Evolutionary conservation across 345 rosid species (phyloP).

Genomic region (Gossypium anomalum): DNA sequence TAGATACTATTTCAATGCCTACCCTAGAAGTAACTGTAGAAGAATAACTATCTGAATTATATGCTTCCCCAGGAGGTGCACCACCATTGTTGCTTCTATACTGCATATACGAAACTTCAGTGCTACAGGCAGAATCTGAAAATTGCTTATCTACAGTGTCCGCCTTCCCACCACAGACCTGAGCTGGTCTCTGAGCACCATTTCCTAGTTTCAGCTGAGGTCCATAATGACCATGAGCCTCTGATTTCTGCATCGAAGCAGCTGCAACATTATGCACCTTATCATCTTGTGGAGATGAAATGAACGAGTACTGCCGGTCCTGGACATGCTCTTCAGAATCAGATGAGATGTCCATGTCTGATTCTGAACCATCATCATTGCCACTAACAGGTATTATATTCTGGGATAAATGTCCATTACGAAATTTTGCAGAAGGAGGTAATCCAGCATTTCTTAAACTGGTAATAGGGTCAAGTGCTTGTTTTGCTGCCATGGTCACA

Average conservation of each 20-base stretch:
- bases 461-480: conserved; percentile 31
- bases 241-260: conserved; percentile 23
- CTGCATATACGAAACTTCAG: conserved; percentile 51
- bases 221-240: background rate
- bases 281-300: conserved; percentile 57
- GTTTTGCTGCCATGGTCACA: conserved; percentile 24
- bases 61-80: conserved; percentile 30
- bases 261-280: conserved; percentile 24
- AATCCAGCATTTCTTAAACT: conserved; percentile 30
- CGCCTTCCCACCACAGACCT: conserved; percentile 21
- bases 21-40: conserved; percentile 32
- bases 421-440: conserved; percentile 35
- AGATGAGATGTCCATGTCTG: conserved; percentile 60
- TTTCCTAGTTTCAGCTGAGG: conserved; percentile 8
- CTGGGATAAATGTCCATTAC: conserved; percentile 39
- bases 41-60: conserved; percentile 40
- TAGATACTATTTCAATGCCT: conserved; percentile 21
- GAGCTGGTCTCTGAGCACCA: conserved; percentile 17
- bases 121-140: conserved; percentile 64
- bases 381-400: conserved; percentile 29
- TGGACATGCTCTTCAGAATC: conserved; percentile 58
- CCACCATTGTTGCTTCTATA: conserved; percentile 32
- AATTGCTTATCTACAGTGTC: conserved; percentile 34
- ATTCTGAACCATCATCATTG: conserved; percentile 41
- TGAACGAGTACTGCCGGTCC: conserved; percentile 37